Evolutionary conservation across 2,329 filamentous ascomycete species (phyloP).

Genomic region (Trichoderma sp.): DNA sequence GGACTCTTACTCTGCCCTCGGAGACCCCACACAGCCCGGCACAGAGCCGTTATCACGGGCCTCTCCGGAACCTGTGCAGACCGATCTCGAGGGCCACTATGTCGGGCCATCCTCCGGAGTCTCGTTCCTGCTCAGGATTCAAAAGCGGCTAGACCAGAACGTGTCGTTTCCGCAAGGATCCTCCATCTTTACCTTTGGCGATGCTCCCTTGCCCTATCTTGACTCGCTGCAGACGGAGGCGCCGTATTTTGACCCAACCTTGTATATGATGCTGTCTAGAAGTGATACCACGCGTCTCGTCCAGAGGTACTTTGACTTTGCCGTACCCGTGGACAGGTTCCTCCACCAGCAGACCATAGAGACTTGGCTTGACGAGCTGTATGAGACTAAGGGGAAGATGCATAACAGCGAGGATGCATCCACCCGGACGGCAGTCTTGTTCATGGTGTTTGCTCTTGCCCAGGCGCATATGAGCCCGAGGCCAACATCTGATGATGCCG

Average conservation of each 20-base stretch:
- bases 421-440: slow-evolving; percentile 1
- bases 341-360: slow-evolving; percentile 15
- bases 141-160: slow-evolving; percentile 10
- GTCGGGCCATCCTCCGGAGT: slow-evolving; percentile 15
- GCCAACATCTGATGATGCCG: slow-evolving; percentile 15
- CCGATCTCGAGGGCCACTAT: slow-evolving; percentile 15
- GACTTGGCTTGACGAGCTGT: slow-evolving; percentile 10
- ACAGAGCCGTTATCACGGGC: slow-evolving; percentile 17
- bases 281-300: slow-evolving; percentile 16
- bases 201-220: slow-evolving; percentile 14
- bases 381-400: slow-evolving; percentile 15
- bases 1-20: slow-evolving; percentile 14
- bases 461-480: slow-evolving; percentile 12
- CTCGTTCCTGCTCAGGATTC: slow-evolving; percentile 13
- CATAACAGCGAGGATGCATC: slow-evolving; percentile 2
- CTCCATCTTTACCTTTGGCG: slow-evolving; percentile 16
- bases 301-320: slow-evolving; percentile 17
- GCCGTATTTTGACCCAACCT: slow-evolving; percentile 14
- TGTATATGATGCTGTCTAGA: slow-evolving; percentile 13
- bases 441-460: slow-evolving; percentile 17
- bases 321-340: slow-evolving; percentile 13
- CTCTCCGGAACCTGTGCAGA: slow-evolving; percentile 17
- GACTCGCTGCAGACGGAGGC: not conserved
- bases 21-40: slow-evolving; percentile 15
- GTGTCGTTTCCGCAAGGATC: slow-evolving; percentile 14